Evolutionary conservation across 805 yeast genomes (phyloP), one percentile per base, ranked within the genome.

Genomic region (Millerozyma miso): DNA sequence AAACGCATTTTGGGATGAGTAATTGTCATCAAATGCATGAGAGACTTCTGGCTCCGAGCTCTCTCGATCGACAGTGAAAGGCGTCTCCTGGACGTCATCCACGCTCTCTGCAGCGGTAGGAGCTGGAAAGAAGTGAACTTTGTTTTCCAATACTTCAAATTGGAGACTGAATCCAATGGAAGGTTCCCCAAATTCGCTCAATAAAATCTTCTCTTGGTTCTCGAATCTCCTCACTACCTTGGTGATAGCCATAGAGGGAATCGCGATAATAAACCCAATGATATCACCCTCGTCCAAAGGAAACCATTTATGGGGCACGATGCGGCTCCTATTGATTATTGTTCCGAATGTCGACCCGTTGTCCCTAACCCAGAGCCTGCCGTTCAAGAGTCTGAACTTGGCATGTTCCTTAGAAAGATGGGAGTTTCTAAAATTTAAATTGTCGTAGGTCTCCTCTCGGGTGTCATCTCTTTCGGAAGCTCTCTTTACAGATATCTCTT

Each of bases 381-480:
- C 55, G 20, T 58, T 47, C 10, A 17, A 13, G 33, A 42, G 35
- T 40, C 44, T 45, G 29, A 68, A 39, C 14, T 45, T 41, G 7
- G 74, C 74, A 47, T 71, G 76, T 4, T 47, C 35, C 48, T 67
- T 69, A 6, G 73, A 67, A 37, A 71, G 48, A 48, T 69, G 74
- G 33, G 61, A 46, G 46, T 64, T 62, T 23, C 50, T 45, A 47
- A 70, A 60, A 47, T 42, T 52, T 41, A 70, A 56, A 48, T 70
- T 70, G 38, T 55, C 45, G n/a, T 47, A 36, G 19, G 44, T 46
- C 16, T 67, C 59, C 17, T 40, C 39, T 39, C 73, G 52, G 16
- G 46, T 33, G 6, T 45, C 31, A 45, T 64, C 69, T 33, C 47
- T 57, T n/a, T 42, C 19, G 3, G 72, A 66, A 14, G 69, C 71